Conservation (phyloP, 495 filamentous ascomycete genomes). For the Penicillium diatomitis region DNA sequence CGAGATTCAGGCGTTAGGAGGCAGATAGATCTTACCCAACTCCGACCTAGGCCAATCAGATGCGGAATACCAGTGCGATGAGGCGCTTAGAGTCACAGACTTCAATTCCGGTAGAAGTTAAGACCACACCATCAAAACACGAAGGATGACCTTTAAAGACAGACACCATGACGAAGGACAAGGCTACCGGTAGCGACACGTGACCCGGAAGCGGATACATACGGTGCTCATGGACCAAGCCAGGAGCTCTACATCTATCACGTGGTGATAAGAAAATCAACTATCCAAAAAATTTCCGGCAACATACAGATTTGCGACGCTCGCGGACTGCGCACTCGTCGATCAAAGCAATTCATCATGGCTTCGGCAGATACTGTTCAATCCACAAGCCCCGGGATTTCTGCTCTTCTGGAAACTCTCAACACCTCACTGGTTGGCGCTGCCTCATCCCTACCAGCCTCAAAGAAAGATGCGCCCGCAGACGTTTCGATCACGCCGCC, state of each 20-base stretch:
- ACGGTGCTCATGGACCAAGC: background rate
- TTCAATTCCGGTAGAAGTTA: too few species aligned
- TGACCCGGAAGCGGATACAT: background rate
- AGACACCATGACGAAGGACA: slow-evolving; percentile 3
- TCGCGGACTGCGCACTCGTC: background rate
- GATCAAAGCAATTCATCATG: slow-evolving; percentile 12
- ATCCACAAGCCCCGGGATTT: slow-evolving; percentile 24
- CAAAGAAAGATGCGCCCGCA: slow-evolving; percentile 22
- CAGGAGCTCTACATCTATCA: slow-evolving; percentile 5
- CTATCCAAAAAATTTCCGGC: slow-evolving; percentile 21
- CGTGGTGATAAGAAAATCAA: slow-evolving; percentile 28
- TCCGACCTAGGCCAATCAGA: too few species aligned
- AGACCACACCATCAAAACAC: too few species aligned
- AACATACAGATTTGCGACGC: background rate
- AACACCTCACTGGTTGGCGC: slow-evolving; percentile 54
- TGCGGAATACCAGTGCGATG: too few species aligned
- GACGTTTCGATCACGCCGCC: slow-evolving; percentile 49
- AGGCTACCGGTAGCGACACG: slow-evolving; percentile 1
- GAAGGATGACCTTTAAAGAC: slow-evolving; percentile 2
- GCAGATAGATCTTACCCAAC: too few species aligned
- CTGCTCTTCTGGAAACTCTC: slow-evolving; percentile 53
- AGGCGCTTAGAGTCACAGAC: too few species aligned
- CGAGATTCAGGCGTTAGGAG: too few species aligned
- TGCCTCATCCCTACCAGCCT: slow-evolving; percentile 50
- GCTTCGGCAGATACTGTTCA: slow-evolving; percentile 18